These are phyloP conservation scores for Populus davidiana DNA, from an alignment of 345 rosid genomes.

Conservation along the genomic window DNA sequence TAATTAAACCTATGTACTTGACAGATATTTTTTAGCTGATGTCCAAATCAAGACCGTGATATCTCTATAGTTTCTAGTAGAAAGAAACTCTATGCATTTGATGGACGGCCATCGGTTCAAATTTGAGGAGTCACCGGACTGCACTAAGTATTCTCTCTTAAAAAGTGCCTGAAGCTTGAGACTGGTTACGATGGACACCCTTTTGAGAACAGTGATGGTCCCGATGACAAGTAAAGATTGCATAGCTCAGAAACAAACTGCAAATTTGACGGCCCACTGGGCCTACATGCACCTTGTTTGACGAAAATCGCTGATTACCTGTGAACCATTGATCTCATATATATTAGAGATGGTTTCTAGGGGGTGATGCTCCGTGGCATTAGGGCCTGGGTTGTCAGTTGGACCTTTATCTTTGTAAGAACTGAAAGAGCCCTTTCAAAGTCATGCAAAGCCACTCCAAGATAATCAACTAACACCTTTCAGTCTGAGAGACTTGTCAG, in stretches of 20 bases:
- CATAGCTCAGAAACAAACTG: too few relatives aligned
- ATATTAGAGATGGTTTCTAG: background rate
- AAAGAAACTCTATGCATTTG: too few relatives aligned
- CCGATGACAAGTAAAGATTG: too few relatives aligned
- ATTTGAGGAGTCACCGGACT: too few relatives aligned
- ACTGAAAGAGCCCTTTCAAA: background rate
- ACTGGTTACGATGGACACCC: background rate
- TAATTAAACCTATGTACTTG: too few relatives aligned
- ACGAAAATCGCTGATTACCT: background rate
- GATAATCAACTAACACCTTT: background rate
- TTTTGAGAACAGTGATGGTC: background rate
- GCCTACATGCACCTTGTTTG: background rate
- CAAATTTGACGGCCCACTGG: background rate
- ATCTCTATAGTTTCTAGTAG: too few relatives aligned
- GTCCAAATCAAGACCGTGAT: too few relatives aligned
- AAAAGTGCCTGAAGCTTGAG: background rate
- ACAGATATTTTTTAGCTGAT: too few relatives aligned
- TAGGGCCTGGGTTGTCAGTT: background rate
- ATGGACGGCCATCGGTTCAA: too few relatives aligned
- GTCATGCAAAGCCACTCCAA: background rate
- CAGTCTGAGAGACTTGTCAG: background rate
- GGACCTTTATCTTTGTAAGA: background rate
- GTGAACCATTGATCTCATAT: background rate
- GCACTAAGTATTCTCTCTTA: too few relatives aligned
- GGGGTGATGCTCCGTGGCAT: background rate